phyloP scores from a whole-genome alignment of 495 filamentous ascomycete species.

The Penicillium parvum region DNA sequence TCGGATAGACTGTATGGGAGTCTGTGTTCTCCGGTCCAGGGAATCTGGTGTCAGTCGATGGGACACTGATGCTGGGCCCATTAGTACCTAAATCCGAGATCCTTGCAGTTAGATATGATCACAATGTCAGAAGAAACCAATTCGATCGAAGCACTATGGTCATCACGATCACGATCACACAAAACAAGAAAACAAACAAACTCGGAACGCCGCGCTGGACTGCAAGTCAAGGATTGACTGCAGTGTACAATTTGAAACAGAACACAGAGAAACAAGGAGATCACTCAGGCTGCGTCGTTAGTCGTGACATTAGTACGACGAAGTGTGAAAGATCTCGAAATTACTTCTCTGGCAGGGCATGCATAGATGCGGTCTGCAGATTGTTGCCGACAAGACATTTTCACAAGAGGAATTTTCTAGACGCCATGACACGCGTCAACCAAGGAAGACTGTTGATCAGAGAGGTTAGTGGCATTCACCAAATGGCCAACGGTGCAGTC shows the following conservation, averaged over 20 bases:
- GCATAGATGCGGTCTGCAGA: not conserved
- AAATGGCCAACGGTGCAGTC: slow-evolving; percentile 4
- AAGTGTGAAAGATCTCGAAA: not conserved
- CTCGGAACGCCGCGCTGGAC: slow-evolving; percentile 12
- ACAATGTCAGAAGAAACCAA: not conserved
- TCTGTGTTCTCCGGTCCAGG: not conserved
- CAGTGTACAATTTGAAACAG: slow-evolving; percentile 11
- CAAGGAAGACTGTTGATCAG: slow-evolving; percentile 11
- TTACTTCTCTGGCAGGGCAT: slow-evolving; percentile 9
- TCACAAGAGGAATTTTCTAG: not conserved
- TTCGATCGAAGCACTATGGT: slow-evolving; percentile 12
- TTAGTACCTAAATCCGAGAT: slow-evolving; percentile 12
- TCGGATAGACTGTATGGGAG: not conserved
- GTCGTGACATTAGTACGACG: slow-evolving; percentile 10
- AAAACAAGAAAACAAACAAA: not conserved
- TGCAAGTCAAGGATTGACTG: not conserved
- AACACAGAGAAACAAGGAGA: not conserved
- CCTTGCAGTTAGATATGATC: slow-evolving; percentile 10
- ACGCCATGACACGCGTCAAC: not conserved
- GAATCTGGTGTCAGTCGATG: not conserved
- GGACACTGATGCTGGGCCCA: not conserved
- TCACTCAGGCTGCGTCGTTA: slow-evolving; percentile 2
- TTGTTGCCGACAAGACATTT: too few relatives aligned
- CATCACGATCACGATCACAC: slow-evolving; percentile 3
- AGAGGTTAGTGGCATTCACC: not conserved